Conservation (phyloP, 768 basidiomycete species). For the Boletus eberwhitei region DNA sequence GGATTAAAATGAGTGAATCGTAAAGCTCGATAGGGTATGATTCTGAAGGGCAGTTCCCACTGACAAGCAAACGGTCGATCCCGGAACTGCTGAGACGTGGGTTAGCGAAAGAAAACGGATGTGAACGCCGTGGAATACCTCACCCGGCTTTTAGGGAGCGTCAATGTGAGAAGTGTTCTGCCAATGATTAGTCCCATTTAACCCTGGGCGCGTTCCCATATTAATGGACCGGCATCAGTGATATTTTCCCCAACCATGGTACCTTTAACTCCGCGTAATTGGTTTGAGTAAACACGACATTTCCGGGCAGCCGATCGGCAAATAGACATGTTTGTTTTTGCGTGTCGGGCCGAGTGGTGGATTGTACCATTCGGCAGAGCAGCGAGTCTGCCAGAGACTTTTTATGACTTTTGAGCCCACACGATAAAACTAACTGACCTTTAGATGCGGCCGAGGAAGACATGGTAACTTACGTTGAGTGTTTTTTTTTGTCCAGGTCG, state of each 20-base stretch:
- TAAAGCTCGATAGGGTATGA: background rate
- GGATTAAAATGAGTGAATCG: conserved; percentile 10
- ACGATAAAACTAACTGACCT: background rate
- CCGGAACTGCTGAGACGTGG: conserved; percentile 1
- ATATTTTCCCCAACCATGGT: background rate
- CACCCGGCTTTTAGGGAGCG: conserved; percentile 9
- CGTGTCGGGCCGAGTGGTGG: background rate
- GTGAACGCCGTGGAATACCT: background rate
- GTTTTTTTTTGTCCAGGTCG: background rate
- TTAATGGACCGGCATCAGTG: background rate
- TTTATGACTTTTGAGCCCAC: background rate
- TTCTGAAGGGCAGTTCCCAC: background rate
- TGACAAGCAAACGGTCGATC: background rate
- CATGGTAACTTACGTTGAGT: background rate
- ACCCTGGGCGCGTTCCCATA: conserved; percentile 5
- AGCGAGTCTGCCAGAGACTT: background rate
- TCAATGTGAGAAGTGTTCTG: background rate
- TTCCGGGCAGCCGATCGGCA: conserved; percentile 10
- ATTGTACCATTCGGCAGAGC: background rate
- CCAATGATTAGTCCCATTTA: background rate
- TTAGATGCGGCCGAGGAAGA: background rate
- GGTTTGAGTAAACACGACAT: background rate
- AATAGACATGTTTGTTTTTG: background rate
- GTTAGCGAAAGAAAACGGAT: conserved; percentile 5
- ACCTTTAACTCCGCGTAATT: conserved; percentile 28